Conservation (phyloP, 495 filamentous ascomycete genomes). For the Margaritispora aquatica region DNA sequence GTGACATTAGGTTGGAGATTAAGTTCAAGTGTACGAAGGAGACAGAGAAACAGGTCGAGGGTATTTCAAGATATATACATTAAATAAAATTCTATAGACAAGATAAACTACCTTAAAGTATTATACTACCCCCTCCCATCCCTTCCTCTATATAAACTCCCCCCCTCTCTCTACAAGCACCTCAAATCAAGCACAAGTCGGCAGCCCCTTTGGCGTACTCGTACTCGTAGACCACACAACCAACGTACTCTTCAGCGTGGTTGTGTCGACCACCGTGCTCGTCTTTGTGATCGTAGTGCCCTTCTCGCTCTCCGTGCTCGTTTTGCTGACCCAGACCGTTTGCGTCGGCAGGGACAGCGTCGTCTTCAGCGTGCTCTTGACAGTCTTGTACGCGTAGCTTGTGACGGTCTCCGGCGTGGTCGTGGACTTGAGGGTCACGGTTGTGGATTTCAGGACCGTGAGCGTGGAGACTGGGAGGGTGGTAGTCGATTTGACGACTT, state of each 20-base stretch:
- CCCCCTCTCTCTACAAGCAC: neutral
- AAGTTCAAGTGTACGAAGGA: no score
- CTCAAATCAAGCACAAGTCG: neutral
- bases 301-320: neutral
- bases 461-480: slow-evolving; percentile 17
- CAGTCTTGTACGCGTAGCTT: neutral
- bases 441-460: neutral
- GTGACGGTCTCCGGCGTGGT: neutral
- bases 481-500: slow-evolving; percentile 37
- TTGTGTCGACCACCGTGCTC: neutral
- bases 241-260: neutral
- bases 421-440: neutral
- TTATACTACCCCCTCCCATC: no score
- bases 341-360: neutral
- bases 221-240: neutral
- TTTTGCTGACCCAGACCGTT: neutral
- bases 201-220: neutral
- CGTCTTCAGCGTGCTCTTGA: neutral
- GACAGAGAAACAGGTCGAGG: no score
- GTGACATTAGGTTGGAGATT: no score
- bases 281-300: neutral
- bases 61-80: no score
- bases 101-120: no score
- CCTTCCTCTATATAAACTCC: no score
- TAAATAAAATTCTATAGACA: no score